Conservation (phyloP, 768 basidiomycete genomes). For the Rhodocollybia butyracea region DNA sequence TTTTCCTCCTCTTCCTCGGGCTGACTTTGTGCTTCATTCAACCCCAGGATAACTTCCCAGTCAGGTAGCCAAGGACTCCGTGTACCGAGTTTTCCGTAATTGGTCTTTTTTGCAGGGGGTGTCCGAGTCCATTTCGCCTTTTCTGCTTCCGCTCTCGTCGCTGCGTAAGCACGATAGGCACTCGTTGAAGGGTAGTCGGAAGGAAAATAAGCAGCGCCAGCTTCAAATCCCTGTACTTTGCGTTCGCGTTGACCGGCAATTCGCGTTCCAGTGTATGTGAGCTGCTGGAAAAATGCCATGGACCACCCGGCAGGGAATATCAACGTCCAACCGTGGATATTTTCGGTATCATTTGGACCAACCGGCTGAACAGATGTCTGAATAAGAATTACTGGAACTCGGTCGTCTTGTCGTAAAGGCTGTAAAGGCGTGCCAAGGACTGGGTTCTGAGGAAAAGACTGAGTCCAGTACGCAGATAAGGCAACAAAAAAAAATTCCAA, state of each 20-base stretch:
- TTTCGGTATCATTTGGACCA: slow-evolving; percentile 27
- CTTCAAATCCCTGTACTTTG: slow-evolving; percentile 78
- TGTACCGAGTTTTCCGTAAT: slow-evolving; percentile 62
- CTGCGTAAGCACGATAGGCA: slow-evolving; percentile 51
- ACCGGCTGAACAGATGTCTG: slow-evolving; percentile 63
- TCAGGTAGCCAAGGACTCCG: slow-evolving; percentile 73
- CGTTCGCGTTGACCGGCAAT: slow-evolving; percentile 85
- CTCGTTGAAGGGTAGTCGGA: slow-evolving; percentile 67
- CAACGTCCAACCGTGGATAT: slow-evolving; percentile 84
- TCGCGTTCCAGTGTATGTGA: slow-evolving; percentile 79
- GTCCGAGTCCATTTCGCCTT: slow-evolving; percentile 68
- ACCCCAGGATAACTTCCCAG: slow-evolving; percentile 70
- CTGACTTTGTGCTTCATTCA: slow-evolving; percentile 21
- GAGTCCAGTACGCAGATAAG: neutral
- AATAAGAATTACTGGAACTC: slow-evolving; percentile 79
- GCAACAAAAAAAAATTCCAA: slow-evolving; percentile 23
- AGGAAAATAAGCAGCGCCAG: slow-evolving; percentile 73
- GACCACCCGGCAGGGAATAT: slow-evolving; percentile 87
- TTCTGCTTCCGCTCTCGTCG: slow-evolving; percentile 49
- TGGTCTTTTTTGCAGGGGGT: slow-evolving; percentile 84
- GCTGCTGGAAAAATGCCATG: slow-evolving; percentile 84
- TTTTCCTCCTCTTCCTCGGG: slow-evolving; percentile 15
- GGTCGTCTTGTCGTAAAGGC: slow-evolving; percentile 72
- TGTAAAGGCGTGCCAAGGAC: slow-evolving; percentile 75
- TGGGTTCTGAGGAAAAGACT: slow-evolving; percentile 44